These are phyloP conservation scores for Pseudogymnoascus sp. DNA, from an alignment of 2,329 filamentous ascomycete species.

Conservation along the genomic window DNA sequence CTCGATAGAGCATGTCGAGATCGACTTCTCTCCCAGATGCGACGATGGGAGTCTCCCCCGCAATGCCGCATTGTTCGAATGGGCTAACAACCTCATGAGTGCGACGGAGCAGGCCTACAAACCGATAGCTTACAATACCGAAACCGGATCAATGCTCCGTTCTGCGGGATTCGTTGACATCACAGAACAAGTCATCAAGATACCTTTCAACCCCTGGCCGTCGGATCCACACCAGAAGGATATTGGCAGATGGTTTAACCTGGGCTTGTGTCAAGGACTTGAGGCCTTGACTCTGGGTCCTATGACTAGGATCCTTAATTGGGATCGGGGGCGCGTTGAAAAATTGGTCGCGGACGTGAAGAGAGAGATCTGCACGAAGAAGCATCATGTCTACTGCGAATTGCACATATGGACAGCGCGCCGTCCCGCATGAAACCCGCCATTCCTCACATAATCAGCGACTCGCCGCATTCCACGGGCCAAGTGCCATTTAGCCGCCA, in stretches of 20 bases:
- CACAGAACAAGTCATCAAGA: conserved; percentile 57
- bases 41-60: conserved; percentile 56
- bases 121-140: conserved; percentile 58
- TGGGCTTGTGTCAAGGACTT: conserved; percentile 66
- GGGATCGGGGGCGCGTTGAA: conserved; percentile 55
- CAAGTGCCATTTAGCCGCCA: not conserved
- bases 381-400: conserved; percentile 65
- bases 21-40: conserved; percentile 71
- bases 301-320: conserved; percentile 58
- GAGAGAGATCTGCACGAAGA: conserved; percentile 60
- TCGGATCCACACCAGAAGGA: conserved; percentile 56
- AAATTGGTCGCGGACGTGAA: conserved; percentile 57
- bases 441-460: not conserved
- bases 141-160: conserved; percentile 54
- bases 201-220: conserved; percentile 72
- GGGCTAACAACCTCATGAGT: conserved; percentile 61
- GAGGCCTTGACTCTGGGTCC: conserved; percentile 68
- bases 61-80: conserved; percentile 54
- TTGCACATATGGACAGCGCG: conserved; percentile 41
- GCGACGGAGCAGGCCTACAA: conserved; percentile 60
- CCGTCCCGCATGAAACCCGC: conserved; percentile 16
- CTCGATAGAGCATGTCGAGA: conserved; percentile 79
- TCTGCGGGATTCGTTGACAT: conserved; percentile 75
- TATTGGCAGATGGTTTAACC: conserved; percentile 76
- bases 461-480: not conserved